Evolutionary conservation across 1,284 basidiomycete species (phyloP).

Genomic region (Chalciporus sp.): DNA sequence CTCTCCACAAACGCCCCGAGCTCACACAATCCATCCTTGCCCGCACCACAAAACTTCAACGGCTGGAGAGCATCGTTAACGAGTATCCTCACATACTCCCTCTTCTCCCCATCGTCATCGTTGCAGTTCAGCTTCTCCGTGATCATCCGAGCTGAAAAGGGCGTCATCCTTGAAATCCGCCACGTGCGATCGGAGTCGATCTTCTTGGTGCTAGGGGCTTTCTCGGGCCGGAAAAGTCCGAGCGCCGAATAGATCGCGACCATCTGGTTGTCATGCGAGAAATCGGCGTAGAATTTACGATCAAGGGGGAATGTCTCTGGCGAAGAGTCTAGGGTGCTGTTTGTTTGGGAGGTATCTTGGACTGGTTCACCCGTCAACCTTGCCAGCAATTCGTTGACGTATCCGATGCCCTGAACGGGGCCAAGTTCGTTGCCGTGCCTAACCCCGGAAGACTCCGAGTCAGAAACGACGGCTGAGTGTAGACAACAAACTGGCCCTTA

Average conservation of each 20-base stretch:
- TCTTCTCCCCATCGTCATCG: conserved; percentile 22
- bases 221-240: conserved; percentile 59
- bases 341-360: conserved; percentile 74
- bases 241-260: conserved; percentile 74
- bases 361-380: conserved; percentile 69
- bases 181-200: conserved; percentile 53
- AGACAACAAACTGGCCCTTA: conserved; percentile 29
- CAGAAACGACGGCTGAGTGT: neutral
- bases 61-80: conserved; percentile 71
- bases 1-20: conserved; percentile 70
- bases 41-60: conserved; percentile 59
- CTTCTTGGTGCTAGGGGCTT: conserved; percentile 45
- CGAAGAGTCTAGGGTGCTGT: conserved; percentile 70
- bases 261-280: conserved; percentile 85
- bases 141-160: conserved; percentile 67
- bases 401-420: conserved; percentile 79
- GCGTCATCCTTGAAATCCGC: conserved; percentile 59
- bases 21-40: conserved; percentile 58
- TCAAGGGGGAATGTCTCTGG: conserved; percentile 74
- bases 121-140: conserved; percentile 60
- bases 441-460: neutral
- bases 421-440: conserved; percentile 72
- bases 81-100: conserved; percentile 58
- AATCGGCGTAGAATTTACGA: conserved; percentile 70
- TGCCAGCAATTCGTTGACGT: conserved; percentile 84